Evolutionary conservation across 805 yeast genomes (phyloP), one percentile per base, ranked within the genome.

Genomic region (Saccharomyces mikatae): DNA sequence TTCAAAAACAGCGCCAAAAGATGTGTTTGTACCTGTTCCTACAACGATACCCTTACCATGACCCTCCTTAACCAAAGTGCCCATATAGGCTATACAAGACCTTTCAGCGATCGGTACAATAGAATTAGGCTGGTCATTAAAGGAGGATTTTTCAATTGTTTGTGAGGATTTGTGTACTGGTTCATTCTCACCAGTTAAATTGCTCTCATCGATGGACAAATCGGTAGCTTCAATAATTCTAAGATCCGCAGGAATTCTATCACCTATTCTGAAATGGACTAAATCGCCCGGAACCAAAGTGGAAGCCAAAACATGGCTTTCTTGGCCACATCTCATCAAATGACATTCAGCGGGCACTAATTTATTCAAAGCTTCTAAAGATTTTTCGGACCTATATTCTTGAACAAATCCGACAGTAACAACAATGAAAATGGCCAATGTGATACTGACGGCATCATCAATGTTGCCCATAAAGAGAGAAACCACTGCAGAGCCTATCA

Each of bases 261-360:
- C 99, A 61, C 99, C 99, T 52, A 90, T 91, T 47, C 84, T 71
- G 62, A 94, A 88, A 61, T 84, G 86, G 44, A 94, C 96, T 64
- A 94, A 72, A 70, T 94, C 99, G 56, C 99, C 99, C 4, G 99
- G 98, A 24, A 94, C 99, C 56, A 94, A 79, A 47, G 81, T 80
- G 0, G 91, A 80, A 0, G 99, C 99, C 58, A 92, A 74, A 6
- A 88, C 89, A n/a, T 86, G 82, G 51, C 87, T 84, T 9, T 88
- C 81, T 56, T 81, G 78, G 11, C 90, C 91, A 62, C 81, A 84
- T 70, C 99, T 80, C 10, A 95, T 86, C 50, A 94, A 78, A 68
- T 92, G 94, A 41, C 97, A 96, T 67, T 87, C 89, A n/a, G 96
- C 97, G 1, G 99, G 99, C 6, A 94, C 97, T 62, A 94, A 78